Evolutionary conservation across 768 basidiomycete genomes (phyloP).

Genomic region (Chalciporus piperatus): DNA sequence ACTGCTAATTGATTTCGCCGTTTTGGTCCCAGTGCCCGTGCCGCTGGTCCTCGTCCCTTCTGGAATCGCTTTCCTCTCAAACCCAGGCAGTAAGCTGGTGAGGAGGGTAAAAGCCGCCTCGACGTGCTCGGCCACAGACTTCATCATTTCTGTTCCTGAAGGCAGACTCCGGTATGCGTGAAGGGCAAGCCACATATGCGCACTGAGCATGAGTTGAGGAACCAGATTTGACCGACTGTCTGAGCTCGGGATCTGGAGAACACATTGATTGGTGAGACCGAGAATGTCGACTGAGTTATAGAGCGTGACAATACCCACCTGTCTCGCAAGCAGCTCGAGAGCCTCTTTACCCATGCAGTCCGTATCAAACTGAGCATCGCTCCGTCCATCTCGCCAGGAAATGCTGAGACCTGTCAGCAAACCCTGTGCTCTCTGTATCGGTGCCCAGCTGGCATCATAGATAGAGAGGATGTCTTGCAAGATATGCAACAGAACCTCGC

Average conservation of each 20-base stretch:
- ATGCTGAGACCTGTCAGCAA: conserved; percentile 55
- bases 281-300: not conserved
- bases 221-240: conserved; percentile 31
- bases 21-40: conserved; percentile 14
- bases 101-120: conserved; percentile 53
- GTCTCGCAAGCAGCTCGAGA: conserved; percentile 36
- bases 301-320: conserved; percentile 35
- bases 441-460: conserved; percentile 48
- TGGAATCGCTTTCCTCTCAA: conserved; percentile 16
- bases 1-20: not conserved
- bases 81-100: conserved; percentile 32
- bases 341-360: conserved; percentile 41
- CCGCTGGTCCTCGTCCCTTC: conserved; percentile 19
- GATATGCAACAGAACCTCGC: conserved; percentile 38
- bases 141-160: conserved; percentile 36
- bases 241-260: conserved; percentile 26
- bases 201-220: conserved; percentile 50
- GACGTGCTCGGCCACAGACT: conserved; percentile 48
- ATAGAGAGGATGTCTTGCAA: conserved; percentile 47
- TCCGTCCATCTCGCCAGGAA: conserved; percentile 22
- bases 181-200: conserved; percentile 68
- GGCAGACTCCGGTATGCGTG: conserved; percentile 60
- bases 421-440: conserved; percentile 58
- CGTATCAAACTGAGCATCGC: conserved; percentile 26
- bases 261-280: not conserved